Percentiles rank a stretch among this genome's conserved stretches.
Evolutionary conservation across 257 asterid species (phyloP).

Genomic region (Capsicum chinense): DNA sequence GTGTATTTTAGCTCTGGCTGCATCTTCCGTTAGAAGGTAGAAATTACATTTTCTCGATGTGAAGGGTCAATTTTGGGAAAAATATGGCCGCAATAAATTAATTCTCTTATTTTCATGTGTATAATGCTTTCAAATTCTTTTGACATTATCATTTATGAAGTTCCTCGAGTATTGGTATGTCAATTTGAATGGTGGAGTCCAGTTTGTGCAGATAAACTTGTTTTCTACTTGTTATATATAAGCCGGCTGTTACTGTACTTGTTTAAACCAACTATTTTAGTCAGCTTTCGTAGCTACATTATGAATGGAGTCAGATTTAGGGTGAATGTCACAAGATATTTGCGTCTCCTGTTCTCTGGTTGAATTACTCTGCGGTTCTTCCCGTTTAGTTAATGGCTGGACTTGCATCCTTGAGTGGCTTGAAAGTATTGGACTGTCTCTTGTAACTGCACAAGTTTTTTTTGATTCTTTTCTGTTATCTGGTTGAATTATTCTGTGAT

Average conservation of each 20-base stretch:
- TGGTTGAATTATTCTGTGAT: constrained; percentile 7
- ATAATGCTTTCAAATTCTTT: neutral
- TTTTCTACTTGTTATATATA: neutral
- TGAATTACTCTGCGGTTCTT: neutral
- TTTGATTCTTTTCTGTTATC: neutral
- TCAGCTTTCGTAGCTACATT: neutral
- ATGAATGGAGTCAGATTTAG: constrained; percentile 7
- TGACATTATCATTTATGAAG: neutral
- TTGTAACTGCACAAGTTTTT: neutral
- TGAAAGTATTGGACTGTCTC: neutral
- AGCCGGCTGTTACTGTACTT: neutral
- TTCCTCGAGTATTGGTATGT: constrained; percentile 13
- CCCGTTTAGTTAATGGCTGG: neutral
- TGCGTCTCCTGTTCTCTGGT: constrained; percentile 19
- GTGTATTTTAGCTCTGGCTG: constrained; percentile 4
- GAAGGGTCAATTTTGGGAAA: neutral
- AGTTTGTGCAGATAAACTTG: constrained; percentile 16
- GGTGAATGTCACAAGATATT: constrained; percentile 5
- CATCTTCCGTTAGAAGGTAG: constrained; percentile 2
- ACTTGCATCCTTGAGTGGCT: constrained; percentile 13
- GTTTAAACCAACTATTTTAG: neutral
- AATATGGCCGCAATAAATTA: neutral
- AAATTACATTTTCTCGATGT: constrained; percentile 8
- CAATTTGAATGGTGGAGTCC: constrained; percentile 24
- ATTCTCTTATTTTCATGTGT: constrained; percentile 2